Evolutionary conservation across 176 grass and related monocot species (phyloP).

Genomic region (Dendrocalamus sinicus): DNA sequence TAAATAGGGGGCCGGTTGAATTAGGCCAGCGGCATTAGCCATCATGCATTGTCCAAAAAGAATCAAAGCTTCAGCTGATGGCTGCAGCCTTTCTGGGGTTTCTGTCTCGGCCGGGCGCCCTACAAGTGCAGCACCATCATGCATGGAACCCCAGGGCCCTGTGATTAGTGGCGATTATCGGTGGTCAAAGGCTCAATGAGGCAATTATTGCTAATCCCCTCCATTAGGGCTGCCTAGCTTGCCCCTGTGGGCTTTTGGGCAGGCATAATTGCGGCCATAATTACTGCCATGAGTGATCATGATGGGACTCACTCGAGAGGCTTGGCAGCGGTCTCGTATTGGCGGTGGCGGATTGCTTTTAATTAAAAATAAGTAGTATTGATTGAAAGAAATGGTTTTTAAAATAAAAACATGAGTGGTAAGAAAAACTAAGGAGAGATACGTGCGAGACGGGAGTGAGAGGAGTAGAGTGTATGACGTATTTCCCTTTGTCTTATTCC

Average conservation of each 20-base stretch:
- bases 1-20: slow-evolving; percentile 35
- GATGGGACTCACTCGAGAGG: slow-evolving; percentile 47
- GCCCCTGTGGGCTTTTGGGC: slow-evolving; percentile 31
- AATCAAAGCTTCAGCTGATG: slow-evolving; percentile 29
- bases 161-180: slow-evolving; percentile 43
- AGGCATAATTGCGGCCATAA: slow-evolving; percentile 52
- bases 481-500: rapidly evolving
- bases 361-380: no score
- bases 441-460: no score
- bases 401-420: no score
- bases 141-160: not conserved
- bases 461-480: no score
- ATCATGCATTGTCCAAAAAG: slow-evolving; percentile 73
- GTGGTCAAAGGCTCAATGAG: slow-evolving; percentile 29
- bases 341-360: no score
- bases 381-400: no score
- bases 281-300: slow-evolving; percentile 54
- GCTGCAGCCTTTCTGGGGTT: slow-evolving; percentile 51
- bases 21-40: slow-evolving; percentile 51
- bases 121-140: slow-evolving; percentile 46
- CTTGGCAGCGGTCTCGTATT: slow-evolving; percentile 8
- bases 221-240: slow-evolving; percentile 35
- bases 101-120: slow-evolving; percentile 41
- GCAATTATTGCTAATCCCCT: slow-evolving; percentile 50
- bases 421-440: rapidly evolving